These are phyloP conservation scores for Eremothecium gossypii DNA, from an alignment of 1,139 yeast species.

Conservation along the genomic window DNA sequence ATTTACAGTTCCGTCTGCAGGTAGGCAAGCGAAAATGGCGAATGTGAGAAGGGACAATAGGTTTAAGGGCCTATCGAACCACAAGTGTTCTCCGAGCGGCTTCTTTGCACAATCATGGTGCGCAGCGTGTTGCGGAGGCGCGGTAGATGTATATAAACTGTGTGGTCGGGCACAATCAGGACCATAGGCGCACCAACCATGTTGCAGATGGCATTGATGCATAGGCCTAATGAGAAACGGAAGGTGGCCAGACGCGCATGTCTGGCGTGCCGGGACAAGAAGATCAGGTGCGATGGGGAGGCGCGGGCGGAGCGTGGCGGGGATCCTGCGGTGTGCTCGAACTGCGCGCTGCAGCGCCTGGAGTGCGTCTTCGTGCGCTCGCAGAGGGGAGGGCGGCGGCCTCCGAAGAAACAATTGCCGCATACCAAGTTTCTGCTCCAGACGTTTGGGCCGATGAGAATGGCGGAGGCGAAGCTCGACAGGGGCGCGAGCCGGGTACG, in stretches of 20 bases:
- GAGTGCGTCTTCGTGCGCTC: constrained; percentile 43
- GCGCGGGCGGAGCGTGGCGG: constrained; percentile 11
- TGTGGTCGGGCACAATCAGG: too few species aligned
- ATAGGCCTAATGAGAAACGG: constrained; percentile 7
- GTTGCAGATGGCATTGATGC: neutral
- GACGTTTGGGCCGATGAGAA: neutral
- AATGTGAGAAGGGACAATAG: too few species aligned
- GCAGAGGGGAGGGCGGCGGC: constrained; percentile 41
- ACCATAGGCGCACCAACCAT: too few species aligned
- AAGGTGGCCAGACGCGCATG: constrained; percentile 43
- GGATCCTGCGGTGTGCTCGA: constrained; percentile 30
- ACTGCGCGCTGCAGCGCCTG: constrained; percentile 35
- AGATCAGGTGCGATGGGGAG: constrained; percentile 46
- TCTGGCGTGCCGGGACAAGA: constrained; percentile 43
- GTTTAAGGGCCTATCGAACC: too few species aligned
- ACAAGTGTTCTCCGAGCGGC: too few species aligned
- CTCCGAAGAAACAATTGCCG: constrained; percentile 20
- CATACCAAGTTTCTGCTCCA: neutral
- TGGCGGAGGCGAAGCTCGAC: neutral
- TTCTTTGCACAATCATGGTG: too few species aligned
- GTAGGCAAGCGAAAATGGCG: too few species aligned
- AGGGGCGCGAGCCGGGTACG: neutral
- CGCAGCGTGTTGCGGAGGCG: too few species aligned
- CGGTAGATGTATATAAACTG: too few species aligned
- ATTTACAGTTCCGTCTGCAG: too few species aligned